Percentiles rank a stretch among this genome's conserved stretches.
These are phyloP conservation scores for Isoetes engelmannii DNA, from an alignment of 83 land plant genomes.

Conservation along the genomic window DNA sequence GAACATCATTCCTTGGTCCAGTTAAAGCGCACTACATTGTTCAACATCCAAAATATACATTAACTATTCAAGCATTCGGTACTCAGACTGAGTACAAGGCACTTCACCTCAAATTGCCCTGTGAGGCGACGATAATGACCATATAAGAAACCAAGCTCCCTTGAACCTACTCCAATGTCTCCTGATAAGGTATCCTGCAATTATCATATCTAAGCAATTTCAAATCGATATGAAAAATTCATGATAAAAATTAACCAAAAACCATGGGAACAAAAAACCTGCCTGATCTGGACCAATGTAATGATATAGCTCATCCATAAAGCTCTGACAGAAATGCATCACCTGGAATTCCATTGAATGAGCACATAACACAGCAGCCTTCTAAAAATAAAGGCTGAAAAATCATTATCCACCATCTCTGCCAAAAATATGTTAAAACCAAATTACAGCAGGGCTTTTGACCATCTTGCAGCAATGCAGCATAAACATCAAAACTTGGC, in stretches of 20 bases:
- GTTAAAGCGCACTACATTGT: slow-evolving; percentile 13
- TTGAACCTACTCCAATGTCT: slow-evolving; percentile 93
- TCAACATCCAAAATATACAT: background rate
- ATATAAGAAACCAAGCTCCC: slow-evolving; percentile 98
- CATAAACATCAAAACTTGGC: too few species aligned
- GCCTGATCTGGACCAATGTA: slow-evolving; percentile 96
- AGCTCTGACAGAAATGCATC: slow-evolving; percentile 99
- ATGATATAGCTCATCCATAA: slow-evolving; percentile 88
- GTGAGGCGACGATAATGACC: slow-evolving; percentile 92
- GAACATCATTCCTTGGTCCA: slow-evolving; percentile 3
- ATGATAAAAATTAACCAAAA: background rate
- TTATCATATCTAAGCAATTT: background rate
- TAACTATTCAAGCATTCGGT: background rate
- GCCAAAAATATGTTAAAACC: too few species aligned
- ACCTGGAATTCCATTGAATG: slow-evolving; percentile 38
- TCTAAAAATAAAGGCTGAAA: too few species aligned
- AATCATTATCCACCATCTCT: too few species aligned
- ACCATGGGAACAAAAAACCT: background rate
- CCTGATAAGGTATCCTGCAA: slow-evolving; percentile 90
- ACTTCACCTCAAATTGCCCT: slow-evolving; percentile 79
- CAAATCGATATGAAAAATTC: background rate
- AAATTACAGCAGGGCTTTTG: too few species aligned
- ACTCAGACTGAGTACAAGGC: background rate
- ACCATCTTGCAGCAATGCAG: too few species aligned
- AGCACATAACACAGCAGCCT: too few species aligned